phyloP scores from a whole-genome alignment of 2,329 filamentous ascomycete species.

The Penicillium sp. region DNA sequence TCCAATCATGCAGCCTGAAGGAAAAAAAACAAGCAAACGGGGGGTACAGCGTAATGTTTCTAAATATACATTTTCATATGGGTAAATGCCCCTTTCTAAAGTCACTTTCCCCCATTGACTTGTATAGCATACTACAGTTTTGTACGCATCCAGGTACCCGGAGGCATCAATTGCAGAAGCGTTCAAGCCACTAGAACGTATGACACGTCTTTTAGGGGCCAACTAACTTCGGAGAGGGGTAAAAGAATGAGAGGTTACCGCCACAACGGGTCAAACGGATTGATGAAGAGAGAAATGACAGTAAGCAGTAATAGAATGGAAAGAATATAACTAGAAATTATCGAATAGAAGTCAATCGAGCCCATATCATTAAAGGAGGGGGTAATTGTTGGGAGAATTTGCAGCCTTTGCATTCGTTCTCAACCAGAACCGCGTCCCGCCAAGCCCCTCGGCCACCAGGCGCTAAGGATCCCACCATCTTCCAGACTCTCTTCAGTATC shows the following conservation, averaged over 20 bases:
- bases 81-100: neutral
- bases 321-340: too few relatives aligned
- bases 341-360: neutral
- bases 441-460: slow-evolving; percentile 43
- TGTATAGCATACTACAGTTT: neutral
- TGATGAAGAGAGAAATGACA: neutral
- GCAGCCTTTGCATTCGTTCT: slow-evolving; percentile 19
- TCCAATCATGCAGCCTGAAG: neutral
- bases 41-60: neutral
- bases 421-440: slow-evolving; percentile 34
- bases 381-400: slow-evolving; percentile 30
- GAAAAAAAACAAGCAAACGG: neutral
- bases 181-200: neutral
- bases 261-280: slow-evolving; percentile 1
- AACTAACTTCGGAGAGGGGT: slow-evolving; percentile 6
- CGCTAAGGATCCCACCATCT: slow-evolving; percentile 45
- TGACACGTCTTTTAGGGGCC: neutral
- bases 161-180: neutral
- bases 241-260: slow-evolving; percentile 1
- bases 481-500: slow-evolving; percentile 32
- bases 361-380: slow-evolving; percentile 5
- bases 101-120: neutral
- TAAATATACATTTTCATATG: neutral
- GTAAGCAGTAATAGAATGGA: neutral
- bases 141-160: too few relatives aligned